Conservation (phyloP, 805 yeast species). For the Kockiozyma suomiensis region DNA sequence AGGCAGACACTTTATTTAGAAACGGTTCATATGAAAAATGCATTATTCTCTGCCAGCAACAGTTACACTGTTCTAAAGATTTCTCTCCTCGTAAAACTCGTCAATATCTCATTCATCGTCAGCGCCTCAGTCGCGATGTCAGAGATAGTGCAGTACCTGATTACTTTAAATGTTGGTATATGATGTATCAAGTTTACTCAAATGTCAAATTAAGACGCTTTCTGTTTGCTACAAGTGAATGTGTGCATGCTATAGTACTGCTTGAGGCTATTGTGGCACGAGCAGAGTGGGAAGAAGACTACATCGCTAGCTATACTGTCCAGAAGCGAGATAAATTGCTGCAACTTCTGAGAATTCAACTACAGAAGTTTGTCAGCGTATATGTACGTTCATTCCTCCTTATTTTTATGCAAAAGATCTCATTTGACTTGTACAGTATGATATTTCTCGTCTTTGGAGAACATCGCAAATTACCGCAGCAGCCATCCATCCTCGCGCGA, state of each 20-base stretch:
- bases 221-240: conserved; percentile 10
- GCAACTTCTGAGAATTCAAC: neutral
- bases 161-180: conserved; percentile 19
- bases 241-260: conserved; percentile 9
- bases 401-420: neutral
- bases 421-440: neutral
- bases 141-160: conserved; percentile 21
- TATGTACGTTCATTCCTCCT: neutral
- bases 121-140: neutral
- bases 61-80: neutral
- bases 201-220: neutral
- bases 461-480: neutral
- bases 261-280: conserved; percentile 8
- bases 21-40: conserved; percentile 4
- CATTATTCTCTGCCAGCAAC: conserved; percentile 20
- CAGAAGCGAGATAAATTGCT: neutral
- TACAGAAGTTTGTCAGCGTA: neutral
- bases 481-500: neutral
- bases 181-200: conserved; percentile 15
- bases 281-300: conserved; percentile 7
- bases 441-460: neutral
- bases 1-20: conserved; percentile 2
- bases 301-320: conserved; percentile 3
- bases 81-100: conserved; percentile 18
- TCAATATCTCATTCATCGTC: conserved; percentile 4